Percentiles rank a stretch among this genome's conserved stretches.
phyloP scores from a whole-genome alignment of 1,284 basidiomycete genomes.

The Ustilago cynodontis region DNA sequence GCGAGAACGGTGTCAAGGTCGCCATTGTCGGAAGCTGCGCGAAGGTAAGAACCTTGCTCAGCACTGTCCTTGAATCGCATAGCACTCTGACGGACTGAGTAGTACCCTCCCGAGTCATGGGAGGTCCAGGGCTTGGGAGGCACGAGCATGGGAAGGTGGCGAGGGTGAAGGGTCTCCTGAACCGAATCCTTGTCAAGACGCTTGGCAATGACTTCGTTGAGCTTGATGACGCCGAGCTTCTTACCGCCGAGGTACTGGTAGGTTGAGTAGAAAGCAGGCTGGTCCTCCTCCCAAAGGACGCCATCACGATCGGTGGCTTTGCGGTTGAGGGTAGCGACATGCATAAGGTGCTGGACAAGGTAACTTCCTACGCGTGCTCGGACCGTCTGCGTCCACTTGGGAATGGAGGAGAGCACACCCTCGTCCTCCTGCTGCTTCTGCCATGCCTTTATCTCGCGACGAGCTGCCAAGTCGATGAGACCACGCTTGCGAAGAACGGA shows the following conservation, averaged over 20 bases:
- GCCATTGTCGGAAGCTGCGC: slow-evolving; percentile 80
- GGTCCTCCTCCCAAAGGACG: slow-evolving; percentile 75
- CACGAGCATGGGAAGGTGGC: slow-evolving; percentile 95
- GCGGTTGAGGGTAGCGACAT: slow-evolving; percentile 82
- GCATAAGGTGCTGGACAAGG: slow-evolving; percentile 85
- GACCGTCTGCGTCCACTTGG: slow-evolving; percentile 79
- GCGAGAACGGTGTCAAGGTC: slow-evolving; percentile 88
- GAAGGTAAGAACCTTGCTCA: slow-evolving; percentile 87
- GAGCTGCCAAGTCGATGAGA: slow-evolving; percentile 56
- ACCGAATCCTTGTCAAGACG: slow-evolving; percentile 83
- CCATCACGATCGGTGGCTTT: slow-evolving; percentile 68
- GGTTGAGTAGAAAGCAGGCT: slow-evolving; percentile 90
- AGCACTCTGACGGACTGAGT: slow-evolving; percentile 70
- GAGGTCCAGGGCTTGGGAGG: slow-evolving; percentile 88
- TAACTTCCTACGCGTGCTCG: slow-evolving; percentile 85
- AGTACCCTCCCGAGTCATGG: slow-evolving; percentile 85
- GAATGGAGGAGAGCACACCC: slow-evolving; percentile 74
- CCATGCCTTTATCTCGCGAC: slow-evolving; percentile 58
- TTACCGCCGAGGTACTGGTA: slow-evolving; percentile 94
- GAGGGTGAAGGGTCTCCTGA: slow-evolving; percentile 85
- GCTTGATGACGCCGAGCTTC: slow-evolving; percentile 88
- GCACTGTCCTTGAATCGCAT: slow-evolving; percentile 94
- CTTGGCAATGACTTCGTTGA: slow-evolving; percentile 85
- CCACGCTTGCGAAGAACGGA: slow-evolving; percentile 46
- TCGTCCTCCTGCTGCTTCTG: slow-evolving; percentile 75